Evolutionary conservation across 768 basidiomycete genomes (phyloP), one percentile per base, ranked within the genome.

Genomic region (Suillus luteus): DNA sequence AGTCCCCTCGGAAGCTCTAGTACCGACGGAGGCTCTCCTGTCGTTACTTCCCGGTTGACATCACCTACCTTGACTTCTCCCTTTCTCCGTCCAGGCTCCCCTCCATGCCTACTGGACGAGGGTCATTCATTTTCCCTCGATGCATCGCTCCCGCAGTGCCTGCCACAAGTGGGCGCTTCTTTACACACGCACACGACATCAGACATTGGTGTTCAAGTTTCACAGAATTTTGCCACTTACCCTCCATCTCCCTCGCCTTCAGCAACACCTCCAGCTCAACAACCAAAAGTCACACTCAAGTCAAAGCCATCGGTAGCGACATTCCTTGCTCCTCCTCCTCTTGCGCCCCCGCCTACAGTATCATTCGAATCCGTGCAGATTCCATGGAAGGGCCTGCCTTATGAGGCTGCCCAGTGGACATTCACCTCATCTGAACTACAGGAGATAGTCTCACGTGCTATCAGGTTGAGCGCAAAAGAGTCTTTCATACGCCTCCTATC

Each of bases 401-500:
- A 91, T 31, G 88, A 92, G 64, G 87, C 86, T 1, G 91, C 91
- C 11, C 89, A 71, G 77, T 92, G 76, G 84, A 85, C 72, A 72
- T 83, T 70, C 66, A 78, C 69, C 76, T 91, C 81, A 1, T 37
- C 73, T 15, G 75, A 84, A 65, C 82, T 92, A 37, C 91, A 92
- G 70, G 80, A 83, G 27, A 83, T 91, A 64, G 91, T 91, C 22
- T 87, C 90, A 37, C 81, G 84, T 8, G 88, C 89, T 5, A 90
- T 93, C 67, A 84, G 88, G 15, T 78, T 83, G 22, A 89, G 89
- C 11, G 86, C 89, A 0, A 80, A 82, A 64, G 88, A 89, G 64
- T 86, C 88, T 3, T 90, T 86, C 68, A 84, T 92, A 58, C 89
- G 90, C 4, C 79, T 93, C 11, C 80, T 93, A 24, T 83, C 89